Evolutionary conservation across 805 yeast species (phyloP).

Genomic region (Komagataella ulmi): DNA sequence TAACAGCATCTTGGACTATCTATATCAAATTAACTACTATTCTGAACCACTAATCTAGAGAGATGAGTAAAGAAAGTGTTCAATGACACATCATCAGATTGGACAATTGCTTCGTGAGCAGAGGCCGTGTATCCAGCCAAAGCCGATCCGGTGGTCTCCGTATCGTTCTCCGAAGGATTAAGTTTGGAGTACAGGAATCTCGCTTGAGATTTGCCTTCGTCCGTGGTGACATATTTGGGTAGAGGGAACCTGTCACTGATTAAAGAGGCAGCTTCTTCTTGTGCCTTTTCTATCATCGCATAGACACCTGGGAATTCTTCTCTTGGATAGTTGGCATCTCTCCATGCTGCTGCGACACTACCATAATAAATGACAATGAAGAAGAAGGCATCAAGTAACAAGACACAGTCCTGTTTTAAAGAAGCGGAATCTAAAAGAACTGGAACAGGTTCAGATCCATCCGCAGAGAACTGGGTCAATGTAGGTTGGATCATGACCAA

Average conservation of each 20-base stretch:
- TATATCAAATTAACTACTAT: slow-evolving; percentile 7
- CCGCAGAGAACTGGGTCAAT: slow-evolving; percentile 71
- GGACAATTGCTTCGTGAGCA: slow-evolving; percentile 45
- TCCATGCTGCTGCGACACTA: slow-evolving; percentile 89
- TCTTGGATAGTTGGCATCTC: slow-evolving; percentile 89
- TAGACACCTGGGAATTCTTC: slow-evolving; percentile 84
- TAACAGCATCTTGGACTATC: background rate
- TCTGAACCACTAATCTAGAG: slow-evolving; percentile 73
- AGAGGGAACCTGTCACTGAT: slow-evolving; percentile 91
- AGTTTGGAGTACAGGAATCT: slow-evolving; percentile 89
- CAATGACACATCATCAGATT: slow-evolving; percentile 91
- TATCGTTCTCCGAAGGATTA: slow-evolving; percentile 77
- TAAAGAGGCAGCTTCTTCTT: slow-evolving; percentile 83
- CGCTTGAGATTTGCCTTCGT: slow-evolving; percentile 98
- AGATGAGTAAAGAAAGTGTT: slow-evolving; percentile 93
- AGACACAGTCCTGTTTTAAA: slow-evolving; percentile 74
- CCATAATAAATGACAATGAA: slow-evolving; percentile 94
- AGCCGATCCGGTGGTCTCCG: slow-evolving; percentile 28
- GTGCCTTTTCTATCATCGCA: slow-evolving; percentile 76
- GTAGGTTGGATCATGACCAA: slow-evolving; percentile 98
- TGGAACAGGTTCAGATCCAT: slow-evolving; percentile 73
- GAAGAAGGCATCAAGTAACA: slow-evolving; percentile 90
- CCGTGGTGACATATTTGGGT: slow-evolving; percentile 94
- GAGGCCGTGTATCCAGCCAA: slow-evolving; percentile 31
- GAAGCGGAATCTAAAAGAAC: slow-evolving; percentile 90